Evolutionary conservation across 1,284 basidiomycete species (phyloP), one percentile per base, ranked within the genome.

Genomic region (Puccinia novopanici): DNA sequence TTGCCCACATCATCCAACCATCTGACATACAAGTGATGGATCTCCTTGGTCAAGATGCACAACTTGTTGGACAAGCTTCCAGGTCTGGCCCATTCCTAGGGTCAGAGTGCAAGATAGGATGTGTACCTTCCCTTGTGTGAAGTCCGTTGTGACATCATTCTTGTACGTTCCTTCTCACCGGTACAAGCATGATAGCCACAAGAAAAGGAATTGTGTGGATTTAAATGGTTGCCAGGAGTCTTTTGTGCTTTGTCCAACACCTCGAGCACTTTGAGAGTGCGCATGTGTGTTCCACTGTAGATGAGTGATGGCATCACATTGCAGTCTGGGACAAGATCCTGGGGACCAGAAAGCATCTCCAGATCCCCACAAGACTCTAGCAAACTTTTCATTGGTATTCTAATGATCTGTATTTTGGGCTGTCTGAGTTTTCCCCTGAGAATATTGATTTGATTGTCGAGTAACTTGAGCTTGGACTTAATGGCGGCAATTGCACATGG

Each of bases 81-180:
- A 70, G 27, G 40, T 70, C 67, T 70, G 67, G 42, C 67, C 67
- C 48, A 70, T 45, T 27, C 67, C 67, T 19, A 70, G 48, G 67
- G 67, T 37, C 22, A 50, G 24, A 15, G 67, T 70, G 37, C 67
- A 70, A 1, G 67, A 70, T 8, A 70, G 24, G 22, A 42, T 42
- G 0, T 30, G 67, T 42, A 70, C 22, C 42, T 70, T 70, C 5
- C 27, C 67, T 24, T 37, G 34, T 3, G 40, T 19, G 27, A 24
- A 70, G 24, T 40, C 34, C 19, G 34, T 6, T 2, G 27, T 27
- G 17, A 22, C 40, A 30, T 45, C 67, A 3, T 17, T 22, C 67
- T 70, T 70, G 40, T 70, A n/a, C n/a, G n/a, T n/a, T n/a, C 67
- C 48, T 22, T 22, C 9, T 40, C 37, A 4, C 67, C 67, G 45